These are phyloP conservation scores for Murraya koenigii DNA, from an alignment of 345 rosid species.

Conservation along the genomic window DNA sequence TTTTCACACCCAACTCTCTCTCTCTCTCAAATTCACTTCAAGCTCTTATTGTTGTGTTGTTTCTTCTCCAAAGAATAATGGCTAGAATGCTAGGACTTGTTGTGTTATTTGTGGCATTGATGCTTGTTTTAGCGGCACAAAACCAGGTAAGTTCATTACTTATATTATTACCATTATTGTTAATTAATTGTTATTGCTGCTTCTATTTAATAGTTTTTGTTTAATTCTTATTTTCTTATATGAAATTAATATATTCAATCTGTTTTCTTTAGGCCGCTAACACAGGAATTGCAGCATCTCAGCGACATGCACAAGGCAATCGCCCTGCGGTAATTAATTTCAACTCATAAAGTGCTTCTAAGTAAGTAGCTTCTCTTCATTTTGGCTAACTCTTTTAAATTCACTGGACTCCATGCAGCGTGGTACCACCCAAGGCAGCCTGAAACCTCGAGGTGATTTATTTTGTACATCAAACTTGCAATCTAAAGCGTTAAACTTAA, in stretches of 20 bases:
- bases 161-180: too few relatives aligned
- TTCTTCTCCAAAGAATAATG: constrained; percentile 15
- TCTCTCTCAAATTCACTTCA: background rate
- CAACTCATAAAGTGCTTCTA: background rate
- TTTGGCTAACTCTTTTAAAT: background rate
- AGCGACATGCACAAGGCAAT: constrained; percentile 9
- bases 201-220: background rate
- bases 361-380: background rate
- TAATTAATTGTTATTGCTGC: background rate
- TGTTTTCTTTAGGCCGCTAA: constrained; percentile 4
- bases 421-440: constrained; percentile 34
- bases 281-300: background rate
- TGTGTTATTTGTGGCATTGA: constrained; percentile 5
- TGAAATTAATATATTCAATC: background rate
- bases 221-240: background rate
- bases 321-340: constrained; percentile 16
- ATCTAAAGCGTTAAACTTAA: background rate
- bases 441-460: constrained; percentile 30
- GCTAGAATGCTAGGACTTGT: constrained; percentile 5
- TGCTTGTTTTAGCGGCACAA: constrained; percentile 23
- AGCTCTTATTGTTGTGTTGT: background rate
- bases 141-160: constrained; percentile 18
- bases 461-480: background rate
- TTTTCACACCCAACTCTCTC: background rate
- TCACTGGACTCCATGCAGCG: constrained; percentile 11